A percentile compares a stretch with the other conserved stretches of the same genome.
Conservation (phyloP, 176 grass and related monocot species). For the Neostapfia colusana region DNA sequence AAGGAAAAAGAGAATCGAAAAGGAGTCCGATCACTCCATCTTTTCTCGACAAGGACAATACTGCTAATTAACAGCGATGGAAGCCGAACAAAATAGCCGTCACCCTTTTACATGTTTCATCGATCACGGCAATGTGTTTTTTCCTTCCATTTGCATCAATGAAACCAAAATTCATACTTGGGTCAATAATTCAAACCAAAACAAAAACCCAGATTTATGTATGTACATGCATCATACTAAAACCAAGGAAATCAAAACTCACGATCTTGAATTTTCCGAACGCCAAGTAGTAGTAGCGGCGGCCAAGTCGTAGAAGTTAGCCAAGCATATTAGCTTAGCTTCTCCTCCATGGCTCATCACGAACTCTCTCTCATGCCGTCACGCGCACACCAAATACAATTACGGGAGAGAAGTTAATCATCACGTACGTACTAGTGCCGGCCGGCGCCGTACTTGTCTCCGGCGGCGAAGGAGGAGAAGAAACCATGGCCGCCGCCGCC, state of each 20-base stretch:
- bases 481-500: conserved; percentile 33
- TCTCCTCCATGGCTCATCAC: conserved; percentile 24
- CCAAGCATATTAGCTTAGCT: conserved; percentile 8
- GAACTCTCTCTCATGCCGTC: background rate
- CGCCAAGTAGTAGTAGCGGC: conserved; percentile 31
- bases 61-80: conserved; percentile 40
- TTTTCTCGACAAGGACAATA: conserved; percentile 48
- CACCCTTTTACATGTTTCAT: conserved; percentile 24
- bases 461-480: conserved; percentile 47
- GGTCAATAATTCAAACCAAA: background rate
- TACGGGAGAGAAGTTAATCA: background rate
- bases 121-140: background rate
- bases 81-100: conserved; percentile 33
- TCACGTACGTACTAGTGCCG: conserved; percentile 39
- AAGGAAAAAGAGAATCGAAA: conserved; percentile 12
- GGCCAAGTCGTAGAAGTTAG: conserved; percentile 34
- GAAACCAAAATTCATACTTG: background rate
- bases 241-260: conserved; percentile 15
- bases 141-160: conserved; percentile 22
- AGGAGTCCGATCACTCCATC: conserved; percentile 38
- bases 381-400: background rate
- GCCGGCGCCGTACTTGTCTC: conserved; percentile 39
- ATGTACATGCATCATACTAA: conserved; percentile 18
- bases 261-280: conserved; percentile 31
- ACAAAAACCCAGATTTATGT: conserved; percentile 24